Percentiles rank a stretch among this genome's conserved stretches.
phyloP scores from a whole-genome alignment of 2,329 filamentous ascomycete genomes.

The Sporothrix phasma region DNA sequence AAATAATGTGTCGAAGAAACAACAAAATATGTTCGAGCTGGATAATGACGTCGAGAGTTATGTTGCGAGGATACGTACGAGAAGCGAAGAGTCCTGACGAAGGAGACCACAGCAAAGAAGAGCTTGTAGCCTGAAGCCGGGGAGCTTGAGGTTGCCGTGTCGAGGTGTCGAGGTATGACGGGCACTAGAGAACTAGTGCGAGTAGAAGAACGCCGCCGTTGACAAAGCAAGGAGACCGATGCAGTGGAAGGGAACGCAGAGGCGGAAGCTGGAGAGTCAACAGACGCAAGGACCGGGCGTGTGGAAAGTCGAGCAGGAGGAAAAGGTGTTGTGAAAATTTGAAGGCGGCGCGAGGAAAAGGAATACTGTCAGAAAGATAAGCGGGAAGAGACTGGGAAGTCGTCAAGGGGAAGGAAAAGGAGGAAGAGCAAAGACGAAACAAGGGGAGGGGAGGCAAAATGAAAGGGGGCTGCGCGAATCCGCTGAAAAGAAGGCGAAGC shows the following conservation, averaged over 20 bases:
- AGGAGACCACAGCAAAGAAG: neutral
- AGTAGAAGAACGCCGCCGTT: conserved; percentile 14
- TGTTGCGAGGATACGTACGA: neutral
- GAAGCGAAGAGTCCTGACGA: neutral
- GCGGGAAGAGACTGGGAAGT: neutral
- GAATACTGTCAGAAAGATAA: neutral
- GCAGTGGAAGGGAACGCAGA: conserved; percentile 2
- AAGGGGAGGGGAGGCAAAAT: conserved; percentile 16
- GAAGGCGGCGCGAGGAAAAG: neutral
- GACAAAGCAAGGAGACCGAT: conserved; percentile 12
- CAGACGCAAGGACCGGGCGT: neutral
- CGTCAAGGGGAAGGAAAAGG: neutral
- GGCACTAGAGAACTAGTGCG: conserved; percentile 9
- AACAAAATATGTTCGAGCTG: neutral
- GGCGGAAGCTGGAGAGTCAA: neutral
- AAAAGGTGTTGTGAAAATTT: neutral
- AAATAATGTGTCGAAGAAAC: neutral
- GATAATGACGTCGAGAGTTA: neutral
- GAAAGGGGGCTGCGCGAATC: conserved; percentile 22
- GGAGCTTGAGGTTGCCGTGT: neutral
- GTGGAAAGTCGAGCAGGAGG: neutral
- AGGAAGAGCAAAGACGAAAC: conserved; percentile 9
- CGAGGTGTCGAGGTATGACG: conserved; percentile 3
- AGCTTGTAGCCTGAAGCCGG: neutral
- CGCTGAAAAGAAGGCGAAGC: conserved; percentile 16